phyloP scores from a whole-genome alignment of 2,329 filamentous ascomycete genomes.

The Claviceps paspali region DNA sequence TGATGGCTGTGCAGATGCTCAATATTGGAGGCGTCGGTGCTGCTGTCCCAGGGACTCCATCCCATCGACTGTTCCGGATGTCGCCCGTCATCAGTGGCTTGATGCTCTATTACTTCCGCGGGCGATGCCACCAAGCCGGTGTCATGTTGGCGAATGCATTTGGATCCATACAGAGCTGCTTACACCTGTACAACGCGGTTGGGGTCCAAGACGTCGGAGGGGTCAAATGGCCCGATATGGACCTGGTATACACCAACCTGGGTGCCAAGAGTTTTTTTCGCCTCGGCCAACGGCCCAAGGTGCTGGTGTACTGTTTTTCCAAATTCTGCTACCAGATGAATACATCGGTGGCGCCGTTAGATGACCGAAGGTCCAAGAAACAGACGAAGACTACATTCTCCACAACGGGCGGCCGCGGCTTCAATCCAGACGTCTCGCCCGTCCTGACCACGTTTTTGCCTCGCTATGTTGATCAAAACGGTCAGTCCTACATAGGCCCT shows the following conservation, averaged over 20 bases:
- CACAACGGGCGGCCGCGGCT: slow-evolving; percentile 10
- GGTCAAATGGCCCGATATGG: slow-evolving; percentile 25
- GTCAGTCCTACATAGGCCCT: neutral
- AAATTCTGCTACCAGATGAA: slow-evolving; percentile 24
- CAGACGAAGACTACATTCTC: too few relatives aligned
- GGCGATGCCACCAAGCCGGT: slow-evolving; percentile 16
- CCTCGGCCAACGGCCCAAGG: slow-evolving; percentile 17
- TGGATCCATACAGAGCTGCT: slow-evolving; percentile 21
- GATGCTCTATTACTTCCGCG: slow-evolving; percentile 21
- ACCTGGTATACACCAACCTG: slow-evolving; percentile 16
- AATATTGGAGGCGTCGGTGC: neutral
- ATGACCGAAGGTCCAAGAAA: neutral
- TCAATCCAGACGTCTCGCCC: slow-evolving; percentile 14
- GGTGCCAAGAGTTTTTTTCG: slow-evolving; percentile 20
- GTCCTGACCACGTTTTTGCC: slow-evolving; percentile 21
- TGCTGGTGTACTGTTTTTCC: slow-evolving; percentile 18
- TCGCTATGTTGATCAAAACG: neutral
- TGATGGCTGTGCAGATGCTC: neutral
- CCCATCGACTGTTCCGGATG: slow-evolving; percentile 16
- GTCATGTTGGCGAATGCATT: slow-evolving; percentile 21
- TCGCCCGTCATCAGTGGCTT: slow-evolving; percentile 24
- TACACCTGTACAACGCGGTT: slow-evolving; percentile 26
- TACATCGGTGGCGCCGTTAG: slow-evolving; percentile 11
- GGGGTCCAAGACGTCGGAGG: too few relatives aligned
- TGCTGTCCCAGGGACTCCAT: neutral